Base-by-base conservation (phyloP, 176 grass and related monocot genomes). In the Cenchrus fungigraminus region DNA sequence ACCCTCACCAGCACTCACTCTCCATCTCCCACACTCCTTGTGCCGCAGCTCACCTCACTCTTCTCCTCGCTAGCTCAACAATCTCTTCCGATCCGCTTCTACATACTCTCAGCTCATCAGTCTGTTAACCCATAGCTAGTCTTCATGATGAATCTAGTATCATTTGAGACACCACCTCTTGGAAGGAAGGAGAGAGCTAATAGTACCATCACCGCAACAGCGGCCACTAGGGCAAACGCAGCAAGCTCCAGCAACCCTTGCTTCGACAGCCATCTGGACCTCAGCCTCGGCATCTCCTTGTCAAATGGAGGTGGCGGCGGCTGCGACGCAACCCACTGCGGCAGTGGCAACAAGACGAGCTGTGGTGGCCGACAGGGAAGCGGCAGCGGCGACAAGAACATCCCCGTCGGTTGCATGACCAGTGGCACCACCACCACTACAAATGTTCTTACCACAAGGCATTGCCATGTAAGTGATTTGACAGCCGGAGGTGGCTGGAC, bases 241-340 rank as follows among this genome's bases (percentile, higher is more conserved):
- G 61, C 55, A 54, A 58, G 64, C 59, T 77, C 70, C 6, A 65
- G 46, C 15, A 15, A 19, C 37, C 49, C 51, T 34, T 77, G 79
- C 61, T 79, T 89, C 65, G 34, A 91, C 9, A 68, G 84, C 8
- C 79, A 95, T 47, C 85, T 98, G 31, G 95, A 98, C 65, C 90
- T 98, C 40, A 93, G 92, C 32, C 93, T 98, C 3, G 89, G 91
- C 79, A 95, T 98, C 61, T 93, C 92, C 67, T 83, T 86, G 69
- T 82, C 88, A 22, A 67, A 37, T 14, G 68, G 63, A 2, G 43
- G 71, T 32, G 3, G 71, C 43, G 4, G 10, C 56, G 4, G 25
- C 17, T 65, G 83, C 16, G 61, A 47, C 11, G 60, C 53, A 6
- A 55, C 43, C 3, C 6, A 29, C 6, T 74, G 73, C 37, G 37